Evolutionary conservation across 257 asterid species (phyloP).

Genomic region (Striga asiatica): DNA sequence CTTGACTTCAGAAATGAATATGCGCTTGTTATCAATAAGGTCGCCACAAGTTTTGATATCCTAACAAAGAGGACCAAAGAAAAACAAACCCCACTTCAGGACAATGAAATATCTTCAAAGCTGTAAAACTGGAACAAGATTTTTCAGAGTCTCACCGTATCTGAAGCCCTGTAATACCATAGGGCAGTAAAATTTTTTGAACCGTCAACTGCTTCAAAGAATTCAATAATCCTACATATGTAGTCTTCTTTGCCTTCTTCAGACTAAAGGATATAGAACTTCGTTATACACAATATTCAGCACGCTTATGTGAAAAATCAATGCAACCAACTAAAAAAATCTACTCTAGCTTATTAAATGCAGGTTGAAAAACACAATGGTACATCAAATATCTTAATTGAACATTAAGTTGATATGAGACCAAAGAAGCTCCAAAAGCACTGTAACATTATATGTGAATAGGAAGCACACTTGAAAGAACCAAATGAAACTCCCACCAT

Average conservation of each 20-base stretch:
- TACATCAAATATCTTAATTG: too few species aligned
- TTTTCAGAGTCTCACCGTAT: conserved; percentile 61
- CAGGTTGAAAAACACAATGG: too few species aligned
- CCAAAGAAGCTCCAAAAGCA: too few species aligned
- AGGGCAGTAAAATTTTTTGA: conserved; percentile 39
- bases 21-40: conserved; percentile 31
- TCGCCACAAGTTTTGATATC: conserved; percentile 30
- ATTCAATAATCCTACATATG: conserved; percentile 61
- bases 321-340: too few species aligned
- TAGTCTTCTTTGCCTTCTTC: conserved; percentile 29
- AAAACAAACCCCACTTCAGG: conserved; percentile 5
- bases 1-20: conserved; percentile 61
- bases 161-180: conserved; percentile 66
- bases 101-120: not conserved
- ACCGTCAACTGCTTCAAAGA: conserved; percentile 51
- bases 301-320: not conserved
- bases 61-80: conserved; percentile 20
- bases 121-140: not conserved
- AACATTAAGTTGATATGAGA: too few species aligned
- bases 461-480: not conserved
- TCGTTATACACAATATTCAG: not conserved
- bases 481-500: conserved; percentile 24
- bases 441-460: not conserved
- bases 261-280: conserved; percentile 24
- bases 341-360: too few species aligned